Conservation (phyloP, 2,329 filamentous ascomycete genomes). For the Nannizzia gypsea region DNA sequence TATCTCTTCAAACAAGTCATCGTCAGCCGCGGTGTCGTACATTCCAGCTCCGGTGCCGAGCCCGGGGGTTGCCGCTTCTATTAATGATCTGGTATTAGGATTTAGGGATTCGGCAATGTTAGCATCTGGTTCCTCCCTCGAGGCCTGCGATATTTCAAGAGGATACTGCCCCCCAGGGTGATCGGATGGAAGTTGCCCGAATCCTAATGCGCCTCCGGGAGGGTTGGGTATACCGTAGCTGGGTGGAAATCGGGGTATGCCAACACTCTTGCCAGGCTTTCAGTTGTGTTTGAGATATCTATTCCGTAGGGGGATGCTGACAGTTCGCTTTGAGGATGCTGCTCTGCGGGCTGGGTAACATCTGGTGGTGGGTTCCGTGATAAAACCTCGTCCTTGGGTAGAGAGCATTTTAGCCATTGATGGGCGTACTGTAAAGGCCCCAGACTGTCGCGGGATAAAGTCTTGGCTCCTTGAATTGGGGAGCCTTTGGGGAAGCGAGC, state of each 20-base stretch:
- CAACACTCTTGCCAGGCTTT: conserved; percentile 30
- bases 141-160: conserved; percentile 10
- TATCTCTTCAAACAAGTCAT: conserved; percentile 49
- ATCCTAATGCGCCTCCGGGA: conserved; percentile 23
- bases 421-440: conserved; percentile 35
- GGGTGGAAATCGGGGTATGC: conserved; percentile 32
- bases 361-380: neutral
- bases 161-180: neutral
- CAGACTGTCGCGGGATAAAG: conserved; percentile 14
- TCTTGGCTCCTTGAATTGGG: conserved; percentile 15
- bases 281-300: conserved; percentile 22
- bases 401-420: conserved; percentile 27
- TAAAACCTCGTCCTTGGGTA: conserved; percentile 14
- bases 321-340: neutral
- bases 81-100: conserved; percentile 14
- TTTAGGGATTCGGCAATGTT: neutral
- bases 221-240: conserved; percentile 44
- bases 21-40: conserved; percentile 35
- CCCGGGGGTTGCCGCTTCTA: conserved; percentile 19
- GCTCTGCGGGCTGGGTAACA: neutral
- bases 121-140: conserved; percentile 6
- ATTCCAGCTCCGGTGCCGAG: conserved; percentile 28
- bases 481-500: conserved; percentile 15
- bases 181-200: conserved; percentile 6
- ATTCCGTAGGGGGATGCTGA: neutral